A percentile compares a stretch with the other conserved stretches of the same genome.
Conservation (phyloP, 2,329 filamentous ascomycete genomes). For the Beauveria varroae region DNA sequence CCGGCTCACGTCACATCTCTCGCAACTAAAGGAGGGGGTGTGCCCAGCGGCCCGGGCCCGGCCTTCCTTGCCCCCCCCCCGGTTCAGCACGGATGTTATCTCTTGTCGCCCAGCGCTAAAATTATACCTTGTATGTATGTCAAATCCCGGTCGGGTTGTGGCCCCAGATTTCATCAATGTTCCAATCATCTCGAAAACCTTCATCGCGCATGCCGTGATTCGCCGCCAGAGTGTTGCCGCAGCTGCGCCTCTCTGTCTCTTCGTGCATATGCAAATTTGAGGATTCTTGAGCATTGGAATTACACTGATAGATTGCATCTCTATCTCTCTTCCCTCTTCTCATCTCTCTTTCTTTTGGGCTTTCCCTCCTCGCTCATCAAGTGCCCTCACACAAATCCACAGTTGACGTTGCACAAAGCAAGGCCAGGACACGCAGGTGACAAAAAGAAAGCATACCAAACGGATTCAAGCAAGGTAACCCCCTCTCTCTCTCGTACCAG, state of each 20-base stretch:
- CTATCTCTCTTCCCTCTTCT: too few species aligned
- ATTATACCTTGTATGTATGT: not conserved
- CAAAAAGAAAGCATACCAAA: too few species aligned
- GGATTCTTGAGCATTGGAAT: too few species aligned
- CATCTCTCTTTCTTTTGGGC: too few species aligned
- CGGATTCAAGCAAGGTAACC: too few species aligned
- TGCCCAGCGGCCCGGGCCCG: not conserved
- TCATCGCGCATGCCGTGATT: not conserved
- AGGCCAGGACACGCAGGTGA: not conserved
- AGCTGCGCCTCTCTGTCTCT: not conserved
- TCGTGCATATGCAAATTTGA: not conserved
- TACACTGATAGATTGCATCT: too few species aligned
- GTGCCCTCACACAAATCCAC: not conserved
- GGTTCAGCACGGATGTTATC: not conserved
- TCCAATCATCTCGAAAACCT: not conserved
- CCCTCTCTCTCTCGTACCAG: too few species aligned
- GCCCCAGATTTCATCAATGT: not conserved
- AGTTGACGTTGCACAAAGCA: not conserved
- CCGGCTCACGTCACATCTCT: not conserved
- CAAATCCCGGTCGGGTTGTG: not conserved
- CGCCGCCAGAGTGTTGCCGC: not conserved
- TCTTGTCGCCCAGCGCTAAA: not conserved
- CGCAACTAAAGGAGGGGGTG: not conserved
- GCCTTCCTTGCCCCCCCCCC: too few species aligned
- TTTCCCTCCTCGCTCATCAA: too few species aligned